Percentiles rank a stretch among this genome's conserved stretches.
Evolutionary conservation across 2,329 filamentous ascomycete genomes (phyloP).

Genomic region (Aureobasidium sp.): DNA sequence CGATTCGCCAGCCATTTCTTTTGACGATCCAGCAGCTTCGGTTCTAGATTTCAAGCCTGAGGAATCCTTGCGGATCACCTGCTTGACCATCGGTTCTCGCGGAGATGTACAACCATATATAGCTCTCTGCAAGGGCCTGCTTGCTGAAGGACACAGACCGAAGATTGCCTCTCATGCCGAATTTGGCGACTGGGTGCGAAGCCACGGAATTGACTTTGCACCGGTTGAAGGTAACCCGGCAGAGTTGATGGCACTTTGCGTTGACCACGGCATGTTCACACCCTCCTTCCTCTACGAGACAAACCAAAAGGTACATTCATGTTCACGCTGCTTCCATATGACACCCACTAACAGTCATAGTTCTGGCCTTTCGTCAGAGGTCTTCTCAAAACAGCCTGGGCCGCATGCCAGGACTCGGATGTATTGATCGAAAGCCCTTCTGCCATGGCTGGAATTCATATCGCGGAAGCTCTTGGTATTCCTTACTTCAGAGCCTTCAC

Average conservation of each 20-base stretch:
- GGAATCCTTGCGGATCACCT: conserved; percentile 73
- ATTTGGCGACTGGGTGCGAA: conserved; percentile 79
- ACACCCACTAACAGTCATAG: conserved; percentile 3
- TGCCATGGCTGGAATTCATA: conserved; percentile 96
- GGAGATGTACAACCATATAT: conserved; percentile 98
- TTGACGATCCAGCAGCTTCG: conserved; percentile 81
- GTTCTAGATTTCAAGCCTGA: conserved; percentile 85
- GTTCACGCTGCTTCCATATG: background rate
- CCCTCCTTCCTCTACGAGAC: conserved; percentile 83
- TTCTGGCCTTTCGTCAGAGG: conserved; percentile 95
- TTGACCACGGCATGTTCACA: conserved; percentile 96
- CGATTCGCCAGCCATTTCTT: conserved; percentile 67
- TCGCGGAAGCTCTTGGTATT: conserved; percentile 83
- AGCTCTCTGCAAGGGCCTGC: conserved; percentile 80
- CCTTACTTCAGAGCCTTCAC: conserved; percentile 97
- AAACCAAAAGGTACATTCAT: conserved; percentile 49
- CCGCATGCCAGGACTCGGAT: conserved; percentile 76
- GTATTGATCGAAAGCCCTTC: conserved; percentile 91
- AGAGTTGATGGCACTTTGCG: conserved; percentile 91
- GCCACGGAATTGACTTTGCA: conserved; percentile 89
- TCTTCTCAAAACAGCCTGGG: conserved; percentile 71
- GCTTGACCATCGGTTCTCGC: conserved; percentile 88
- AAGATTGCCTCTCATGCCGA: conserved; percentile 88
- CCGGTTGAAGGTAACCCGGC: conserved; percentile 83
- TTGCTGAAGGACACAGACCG: conserved; percentile 77